These are phyloP conservation scores for Pseudogymnoascus sp. DNA, from an alignment of 2,329 filamentous ascomycete species.

Conservation along the genomic window DNA sequence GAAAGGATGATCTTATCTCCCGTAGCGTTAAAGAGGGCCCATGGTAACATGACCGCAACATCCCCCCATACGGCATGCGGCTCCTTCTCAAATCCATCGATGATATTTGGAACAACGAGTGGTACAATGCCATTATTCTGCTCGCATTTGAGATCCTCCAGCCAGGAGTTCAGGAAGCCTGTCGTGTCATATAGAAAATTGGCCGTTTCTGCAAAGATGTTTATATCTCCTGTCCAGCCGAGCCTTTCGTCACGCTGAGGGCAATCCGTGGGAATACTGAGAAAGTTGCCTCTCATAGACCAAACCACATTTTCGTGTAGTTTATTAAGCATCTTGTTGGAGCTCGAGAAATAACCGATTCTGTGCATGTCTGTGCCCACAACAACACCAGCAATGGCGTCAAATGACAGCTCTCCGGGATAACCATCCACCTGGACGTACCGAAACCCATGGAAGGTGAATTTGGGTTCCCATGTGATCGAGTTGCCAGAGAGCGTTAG, in stretches of 20 bases:
- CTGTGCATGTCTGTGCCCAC: conserved; percentile 33
- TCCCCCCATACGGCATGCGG: conserved; percentile 18
- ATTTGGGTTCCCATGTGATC: conserved; percentile 31
- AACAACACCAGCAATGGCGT: conserved; percentile 25
- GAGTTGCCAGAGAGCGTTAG: conserved; percentile 24
- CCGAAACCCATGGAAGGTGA: conserved; percentile 41
- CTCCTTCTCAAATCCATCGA: neutral
- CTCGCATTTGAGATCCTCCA: conserved; percentile 36
- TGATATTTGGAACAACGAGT: conserved; percentile 21
- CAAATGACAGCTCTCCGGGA: conserved; percentile 12
- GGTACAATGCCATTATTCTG: conserved; percentile 27
- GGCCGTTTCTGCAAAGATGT: conserved; percentile 34
- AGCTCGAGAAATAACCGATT: conserved; percentile 22
- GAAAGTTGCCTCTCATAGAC: conserved; percentile 46
- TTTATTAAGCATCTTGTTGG: conserved; percentile 30
- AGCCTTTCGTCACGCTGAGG: conserved; percentile 47
- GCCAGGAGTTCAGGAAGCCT: conserved; percentile 42
- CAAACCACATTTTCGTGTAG: conserved; percentile 36
- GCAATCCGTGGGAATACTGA: conserved; percentile 49
- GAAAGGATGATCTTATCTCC: conserved; percentile 13
- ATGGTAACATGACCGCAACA: conserved; percentile 15
- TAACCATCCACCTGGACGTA: conserved; percentile 35
- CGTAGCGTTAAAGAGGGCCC: conserved; percentile 16
- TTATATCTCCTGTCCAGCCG: conserved; percentile 45
- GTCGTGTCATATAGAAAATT: conserved; percentile 45